Base-by-base conservation (phyloP, 1,139 yeast genomes). In the Taphrina confusa region DNA sequence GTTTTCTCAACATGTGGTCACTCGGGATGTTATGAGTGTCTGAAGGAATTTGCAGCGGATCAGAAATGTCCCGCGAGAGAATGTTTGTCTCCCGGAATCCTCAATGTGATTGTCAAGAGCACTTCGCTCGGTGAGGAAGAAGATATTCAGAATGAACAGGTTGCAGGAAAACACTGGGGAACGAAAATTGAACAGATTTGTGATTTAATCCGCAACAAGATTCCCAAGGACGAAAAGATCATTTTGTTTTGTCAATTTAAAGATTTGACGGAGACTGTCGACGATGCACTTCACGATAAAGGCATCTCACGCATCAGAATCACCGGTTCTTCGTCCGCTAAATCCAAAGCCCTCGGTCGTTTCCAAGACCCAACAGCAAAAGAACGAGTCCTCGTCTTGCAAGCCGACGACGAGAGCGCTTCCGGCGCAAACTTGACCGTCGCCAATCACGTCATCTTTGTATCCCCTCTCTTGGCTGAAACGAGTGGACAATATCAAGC, bases 351-450 rank as follows among this genome's bases (percentile, higher is more conserved):
- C 16, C 55, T 60, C n/a, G 50, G 36, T 28, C 33, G 52, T 31
- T 60, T 57, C 52, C 62, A 60, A 39, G 30, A 44, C 12, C 42
- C 44, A 6, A 44, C 33, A 14, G 45, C 45, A 20, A 16, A 20
- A n/a, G 40, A 40, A 18, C 58, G 54, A 14, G 62, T 60, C 11
- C 27, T 60, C 11, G 36, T 60, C 6, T 37, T 60, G 45, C 57
- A 60, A 20, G 62, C 58, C 9, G 62, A 56, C 3, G 61, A 60
- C 23, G 62, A 60, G 46, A 49, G 46, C 16, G 62, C 62, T 5
- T 56, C 61, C 36, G 62, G 62, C 34, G 62, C 62, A 52, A 61
- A 61, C 28, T 42, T 61, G 37, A 61, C 63, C 23, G 56, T 61
- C 30, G 61, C 63, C 5, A 61, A 61, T 40, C 61, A 61, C 36